phyloP scores from a whole-genome alignment of 1,139 yeast genomes.

The Candida tetrigidarum region DNA sequence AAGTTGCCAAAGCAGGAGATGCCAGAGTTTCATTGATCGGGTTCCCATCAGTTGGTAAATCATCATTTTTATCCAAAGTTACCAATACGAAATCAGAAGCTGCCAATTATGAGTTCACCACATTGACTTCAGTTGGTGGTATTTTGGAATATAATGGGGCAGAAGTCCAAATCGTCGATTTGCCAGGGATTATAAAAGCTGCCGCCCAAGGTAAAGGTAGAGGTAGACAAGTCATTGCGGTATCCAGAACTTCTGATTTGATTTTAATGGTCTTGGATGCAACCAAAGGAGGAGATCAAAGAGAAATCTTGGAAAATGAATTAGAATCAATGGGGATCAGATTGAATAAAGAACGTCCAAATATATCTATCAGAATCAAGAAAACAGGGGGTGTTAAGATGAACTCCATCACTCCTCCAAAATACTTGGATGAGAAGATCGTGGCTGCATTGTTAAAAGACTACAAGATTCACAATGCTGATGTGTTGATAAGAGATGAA shows the following conservation, averaged over 20 bases:
- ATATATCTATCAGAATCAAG: conserved; percentile 76
- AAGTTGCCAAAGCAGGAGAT: conserved; percentile 94
- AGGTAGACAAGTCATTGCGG: conserved; percentile 95
- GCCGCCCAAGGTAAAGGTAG: conserved; percentile 98
- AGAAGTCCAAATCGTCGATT: conserved; percentile 92
- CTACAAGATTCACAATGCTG: conserved; percentile 91
- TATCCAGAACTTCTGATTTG: conserved; percentile 93
- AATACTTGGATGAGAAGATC: conserved; percentile 78
- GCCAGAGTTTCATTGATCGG: conserved; percentile 96
- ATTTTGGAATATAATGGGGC: conserved; percentile 95
- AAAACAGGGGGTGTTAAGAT: conserved; percentile 92
- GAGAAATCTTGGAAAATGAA: conserved; percentile 85
- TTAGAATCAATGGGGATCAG: conserved; percentile 94
- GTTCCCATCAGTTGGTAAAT: conserved; percentile 97
- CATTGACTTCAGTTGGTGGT: conserved; percentile 96
- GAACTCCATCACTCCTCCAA: conserved; percentile 81
- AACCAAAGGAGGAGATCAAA: conserved; percentile 88
- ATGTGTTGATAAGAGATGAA: conserved; percentile 87
- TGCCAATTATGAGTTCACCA: conserved; percentile 94
- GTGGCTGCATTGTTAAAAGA: conserved; percentile 80
- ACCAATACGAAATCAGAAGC: conserved; percentile 95
- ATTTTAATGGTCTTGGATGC: conserved; percentile 95
- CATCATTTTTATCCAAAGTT: conserved; percentile 82
- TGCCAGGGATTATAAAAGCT: conserved; percentile 97
- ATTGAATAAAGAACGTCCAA: conserved; percentile 80